Evolutionary conservation across 139 green algal genomes (phyloP), one percentile per base, ranked within the genome.

Genomic region (Haematococcus sp.): DNA sequence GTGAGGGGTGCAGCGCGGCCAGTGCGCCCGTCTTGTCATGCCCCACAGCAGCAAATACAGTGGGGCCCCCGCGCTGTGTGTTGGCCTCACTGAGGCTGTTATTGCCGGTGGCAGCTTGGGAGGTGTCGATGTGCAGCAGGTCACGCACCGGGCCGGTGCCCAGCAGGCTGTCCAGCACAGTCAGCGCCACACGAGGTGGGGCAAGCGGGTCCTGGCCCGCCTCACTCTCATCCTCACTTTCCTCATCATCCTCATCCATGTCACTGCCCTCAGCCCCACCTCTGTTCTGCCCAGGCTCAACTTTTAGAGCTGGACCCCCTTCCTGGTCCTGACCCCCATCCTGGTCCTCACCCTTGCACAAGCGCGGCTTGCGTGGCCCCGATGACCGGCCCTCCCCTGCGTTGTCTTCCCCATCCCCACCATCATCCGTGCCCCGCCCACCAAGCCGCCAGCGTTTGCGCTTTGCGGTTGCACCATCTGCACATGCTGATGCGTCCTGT

Each of bases 21-120:
- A 98, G 71, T 3, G 86, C 84, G 20, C 94, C 94, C 43, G 85
- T 84, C 63, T 90, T 85, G 31, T 85, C 91, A 56, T 85, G 68
- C 3, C 91, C 93, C 34, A 82, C 83, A 32, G 83, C 89, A 17
- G 86, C 83, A 46, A 94, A 75, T 43, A 92, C 56, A n/a, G 46
- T 73, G 16, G 75, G 66, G 1, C 34, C 68, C 7, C 68, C 68
- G 23, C 78, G 40, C 40, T 19, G 40, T 11, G 40, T 11, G 7
- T 49, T 49, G 40, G 40, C 40, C 7, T 7, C 40, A 49, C 69
- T 61, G 28, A 27, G 17, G 2, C 25, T 46, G 27, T 23, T 68
- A 22, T 13, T 63, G 71, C 71, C 60, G 30, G 25, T 43, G 15
- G 35, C 25, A 2, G 43, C n/a, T n/a, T n/a, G 1, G 20, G 68